Evolutionary conservation across 2,329 filamentous ascomycete species (phyloP).

Genomic region (Trichoderma koningii): DNA sequence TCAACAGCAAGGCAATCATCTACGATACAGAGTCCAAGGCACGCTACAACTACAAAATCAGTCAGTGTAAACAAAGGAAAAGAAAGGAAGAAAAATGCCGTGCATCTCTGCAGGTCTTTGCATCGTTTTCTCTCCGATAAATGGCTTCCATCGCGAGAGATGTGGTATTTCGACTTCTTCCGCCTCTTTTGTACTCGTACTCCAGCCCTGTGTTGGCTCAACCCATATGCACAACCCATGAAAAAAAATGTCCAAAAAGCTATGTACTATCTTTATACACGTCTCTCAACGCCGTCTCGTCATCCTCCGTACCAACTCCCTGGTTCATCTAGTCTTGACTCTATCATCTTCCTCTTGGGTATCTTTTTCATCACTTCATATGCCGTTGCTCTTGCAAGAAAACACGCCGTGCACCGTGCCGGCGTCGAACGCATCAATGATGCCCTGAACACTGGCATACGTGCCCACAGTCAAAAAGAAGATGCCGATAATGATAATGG

Average conservation of each 20-base stretch:
- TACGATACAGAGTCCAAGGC: neutral
- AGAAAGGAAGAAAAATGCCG: neutral
- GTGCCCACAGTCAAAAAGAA: constrained; percentile 82
- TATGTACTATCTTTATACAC: constrained; percentile 1
- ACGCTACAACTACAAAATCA: neutral
- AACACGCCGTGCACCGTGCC: constrained; percentile 72
- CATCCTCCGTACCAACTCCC: neutral
- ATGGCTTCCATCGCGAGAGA: constrained; percentile 5
- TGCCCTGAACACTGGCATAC: constrained; percentile 74
- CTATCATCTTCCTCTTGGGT: neutral
- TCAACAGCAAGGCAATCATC: neutral
- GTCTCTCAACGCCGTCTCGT: constrained; percentile 2
- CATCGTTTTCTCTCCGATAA: constrained; percentile 4
- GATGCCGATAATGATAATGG: constrained; percentile 74
- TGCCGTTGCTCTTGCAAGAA: constrained; percentile 68
- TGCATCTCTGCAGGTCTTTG: constrained; percentile 21
- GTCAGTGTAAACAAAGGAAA: neutral
- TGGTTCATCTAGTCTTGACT: too few species aligned
- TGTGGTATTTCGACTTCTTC: constrained; percentile 8
- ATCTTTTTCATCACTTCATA: constrained; percentile 42
- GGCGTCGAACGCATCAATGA: constrained; percentile 69
- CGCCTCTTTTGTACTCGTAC: neutral
- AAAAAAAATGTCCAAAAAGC: too few species aligned
- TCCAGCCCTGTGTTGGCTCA: neutral
- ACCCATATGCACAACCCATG: constrained; percentile 15